These are phyloP conservation scores for Clavispora carvajalis DNA, from an alignment of 805 yeast species.

Conservation along the genomic window DNA sequence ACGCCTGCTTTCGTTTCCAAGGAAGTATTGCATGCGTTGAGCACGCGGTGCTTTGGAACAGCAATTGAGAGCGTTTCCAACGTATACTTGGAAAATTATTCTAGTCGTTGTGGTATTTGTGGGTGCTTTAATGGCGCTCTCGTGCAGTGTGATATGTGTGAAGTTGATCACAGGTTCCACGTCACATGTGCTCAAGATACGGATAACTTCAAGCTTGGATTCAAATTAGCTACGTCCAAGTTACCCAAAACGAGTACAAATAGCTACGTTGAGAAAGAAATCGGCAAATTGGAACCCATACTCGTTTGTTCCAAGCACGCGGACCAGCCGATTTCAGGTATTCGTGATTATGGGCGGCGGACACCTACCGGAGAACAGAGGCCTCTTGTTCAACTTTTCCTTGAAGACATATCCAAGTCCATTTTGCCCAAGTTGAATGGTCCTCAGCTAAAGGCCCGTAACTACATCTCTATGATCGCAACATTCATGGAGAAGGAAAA, in stretches of 20 bases:
- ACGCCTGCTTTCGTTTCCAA: constrained; percentile 8
- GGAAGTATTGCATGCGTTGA: constrained; percentile 3
- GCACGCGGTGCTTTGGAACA: constrained; percentile 4
- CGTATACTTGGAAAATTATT: constrained; percentile 22
- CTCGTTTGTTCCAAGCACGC: constrained; percentile 40
- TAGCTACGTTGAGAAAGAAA: constrained; percentile 16
- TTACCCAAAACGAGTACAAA: constrained; percentile 10
- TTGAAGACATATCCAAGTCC: constrained; percentile 27
- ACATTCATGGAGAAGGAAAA: constrained; percentile 12
- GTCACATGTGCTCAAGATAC: constrained; percentile 56
- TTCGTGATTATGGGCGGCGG: constrained; percentile 25
- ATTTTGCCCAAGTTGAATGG: constrained; percentile 21
- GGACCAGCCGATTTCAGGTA: constrained; percentile 16
- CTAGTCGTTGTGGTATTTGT: constrained; percentile 42
- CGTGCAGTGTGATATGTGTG: constrained; percentile 43
- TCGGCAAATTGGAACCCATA: constrained; percentile 42
- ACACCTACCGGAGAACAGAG: constrained; percentile 21
- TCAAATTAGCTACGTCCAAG: constrained; percentile 32
- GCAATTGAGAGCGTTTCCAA: constrained; percentile 27
- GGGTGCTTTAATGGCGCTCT: constrained; percentile 46
- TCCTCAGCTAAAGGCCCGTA: constrained; percentile 27
- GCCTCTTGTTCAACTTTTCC: constrained; percentile 38
- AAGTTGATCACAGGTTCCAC: constrained; percentile 29
- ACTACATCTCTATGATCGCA: constrained; percentile 21
- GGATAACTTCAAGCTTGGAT: constrained; percentile 47